These are phyloP conservation scores for Hyaloscypha bicolor DNA, from an alignment of 495 filamentous ascomycete species.

Conservation along the genomic window DNA sequence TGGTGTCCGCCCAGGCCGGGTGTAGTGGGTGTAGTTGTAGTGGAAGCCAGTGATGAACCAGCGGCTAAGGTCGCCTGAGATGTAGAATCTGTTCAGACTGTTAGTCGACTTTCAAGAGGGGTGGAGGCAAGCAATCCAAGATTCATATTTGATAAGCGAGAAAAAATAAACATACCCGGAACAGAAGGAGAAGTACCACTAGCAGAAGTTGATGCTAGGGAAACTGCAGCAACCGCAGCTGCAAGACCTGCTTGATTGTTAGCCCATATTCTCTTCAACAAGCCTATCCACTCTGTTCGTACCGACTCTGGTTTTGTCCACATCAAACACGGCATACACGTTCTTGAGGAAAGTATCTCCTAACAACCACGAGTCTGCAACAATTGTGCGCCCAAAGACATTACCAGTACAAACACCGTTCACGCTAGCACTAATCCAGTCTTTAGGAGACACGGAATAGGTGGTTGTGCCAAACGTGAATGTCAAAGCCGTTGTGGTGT, in stretches of 20 bases:
- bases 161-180: background rate
- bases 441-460: constrained; percentile 66
- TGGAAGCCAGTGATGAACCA: background rate
- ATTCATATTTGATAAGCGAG: background rate
- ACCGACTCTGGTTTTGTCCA: constrained; percentile 58
- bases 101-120: background rate
- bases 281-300: constrained; percentile 25
- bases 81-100: background rate
- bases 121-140: no score
- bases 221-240: background rate
- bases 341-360: constrained; percentile 89
- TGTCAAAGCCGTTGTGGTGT: constrained; percentile 54
- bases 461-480: constrained; percentile 57
- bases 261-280: background rate
- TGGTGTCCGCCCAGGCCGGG: constrained; percentile 25
- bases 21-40: background rate
- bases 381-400: constrained; percentile 53
- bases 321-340: constrained; percentile 86
- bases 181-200: background rate
- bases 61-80: background rate
- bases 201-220: background rate
- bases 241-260: constrained; percentile 24
- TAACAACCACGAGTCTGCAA: constrained; percentile 62
- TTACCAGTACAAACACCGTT: constrained; percentile 62
- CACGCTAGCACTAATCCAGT: constrained; percentile 60